phyloP scores from a whole-genome alignment of 306 rosid genomes.

The Oemleria cerasiformis region DNA sequence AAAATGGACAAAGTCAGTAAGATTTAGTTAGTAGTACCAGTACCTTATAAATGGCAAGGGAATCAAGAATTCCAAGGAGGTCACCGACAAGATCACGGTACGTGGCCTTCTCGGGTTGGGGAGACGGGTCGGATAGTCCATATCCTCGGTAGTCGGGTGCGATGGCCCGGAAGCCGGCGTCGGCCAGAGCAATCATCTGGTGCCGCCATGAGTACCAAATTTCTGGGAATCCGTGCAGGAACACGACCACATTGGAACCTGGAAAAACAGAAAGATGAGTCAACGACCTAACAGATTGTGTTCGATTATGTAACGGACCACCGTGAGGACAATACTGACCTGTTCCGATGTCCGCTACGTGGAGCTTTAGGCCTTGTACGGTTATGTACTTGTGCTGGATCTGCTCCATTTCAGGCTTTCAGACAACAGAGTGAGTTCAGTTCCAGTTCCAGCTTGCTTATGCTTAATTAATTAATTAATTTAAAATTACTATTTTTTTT shows the following conservation, averaged over 20 bases:
- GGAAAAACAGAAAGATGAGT: neutral
- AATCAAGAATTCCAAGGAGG: conserved; percentile 52
- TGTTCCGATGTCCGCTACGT: conserved; percentile 59
- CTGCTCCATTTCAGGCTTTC: conserved; percentile 33
- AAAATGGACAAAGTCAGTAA: no score
- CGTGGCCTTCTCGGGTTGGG: conserved; percentile 39
- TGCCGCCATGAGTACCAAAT: conserved; percentile 95
- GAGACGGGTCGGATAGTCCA: conserved; percentile 67
- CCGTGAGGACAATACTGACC: conserved; percentile 26
- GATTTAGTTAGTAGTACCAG: no score
- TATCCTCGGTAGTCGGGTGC: conserved; percentile 69
- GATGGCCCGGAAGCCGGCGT: conserved; percentile 65
- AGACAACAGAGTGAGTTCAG: no score
- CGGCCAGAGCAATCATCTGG: conserved; percentile 69
- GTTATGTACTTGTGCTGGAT: conserved; percentile 61
- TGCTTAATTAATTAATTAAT: no score
- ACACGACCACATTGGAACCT: conserved; percentile 49
- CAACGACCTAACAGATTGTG: neutral
- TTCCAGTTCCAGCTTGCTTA: no score
- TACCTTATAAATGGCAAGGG: conserved; percentile 53
- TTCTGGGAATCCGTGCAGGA: conserved; percentile 82
- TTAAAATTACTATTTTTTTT: no score
- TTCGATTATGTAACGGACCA: neutral
- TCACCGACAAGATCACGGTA: conserved; percentile 37
- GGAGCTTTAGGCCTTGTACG: conserved; percentile 53